Conservation (phyloP, 2,329 filamentous ascomycete species). For the Penicillium verrucosum region DNA sequence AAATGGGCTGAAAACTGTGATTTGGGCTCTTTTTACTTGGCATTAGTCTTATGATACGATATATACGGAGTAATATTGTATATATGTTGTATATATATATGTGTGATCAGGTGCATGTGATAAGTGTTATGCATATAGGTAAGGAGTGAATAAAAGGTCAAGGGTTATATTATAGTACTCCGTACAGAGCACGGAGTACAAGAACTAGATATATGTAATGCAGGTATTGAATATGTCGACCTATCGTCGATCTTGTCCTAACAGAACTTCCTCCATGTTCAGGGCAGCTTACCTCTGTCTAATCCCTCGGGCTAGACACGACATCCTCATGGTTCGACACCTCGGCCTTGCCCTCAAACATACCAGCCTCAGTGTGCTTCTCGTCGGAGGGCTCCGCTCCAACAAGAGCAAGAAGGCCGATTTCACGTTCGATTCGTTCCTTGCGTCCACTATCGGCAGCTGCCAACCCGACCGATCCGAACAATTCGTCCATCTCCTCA, state of each 20-base stretch:
- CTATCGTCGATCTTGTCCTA: neutral
- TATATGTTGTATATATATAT: neutral
- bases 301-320: neutral
- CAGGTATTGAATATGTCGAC: neutral
- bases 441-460: slow-evolving; percentile 28
- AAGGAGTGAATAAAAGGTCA: neutral
- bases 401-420: slow-evolving; percentile 29
- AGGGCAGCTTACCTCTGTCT: neutral
- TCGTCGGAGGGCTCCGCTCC: slow-evolving; percentile 22
- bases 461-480: slow-evolving; percentile 33
- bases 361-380: slow-evolving; percentile 3
- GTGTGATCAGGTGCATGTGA: neutral
- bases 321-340: slow-evolving; percentile 9
- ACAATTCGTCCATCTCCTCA: slow-evolving; percentile 41
- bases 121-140: neutral
- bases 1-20: neutral
- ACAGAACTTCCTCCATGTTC: neutral
- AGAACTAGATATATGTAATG: neutral
- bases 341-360: slow-evolving; percentile 5
- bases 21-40: neutral
- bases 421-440: slow-evolving; percentile 29
- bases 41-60: neutral
- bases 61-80: too few relatives aligned
- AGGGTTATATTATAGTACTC: neutral
- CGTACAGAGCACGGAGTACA: neutral